Percentiles rank a stretch among this genome's conserved stretches.
phyloP scores from a whole-genome alignment of 768 basidiomycete genomes.

The Porpolomopsis calyptriformis region DNA sequence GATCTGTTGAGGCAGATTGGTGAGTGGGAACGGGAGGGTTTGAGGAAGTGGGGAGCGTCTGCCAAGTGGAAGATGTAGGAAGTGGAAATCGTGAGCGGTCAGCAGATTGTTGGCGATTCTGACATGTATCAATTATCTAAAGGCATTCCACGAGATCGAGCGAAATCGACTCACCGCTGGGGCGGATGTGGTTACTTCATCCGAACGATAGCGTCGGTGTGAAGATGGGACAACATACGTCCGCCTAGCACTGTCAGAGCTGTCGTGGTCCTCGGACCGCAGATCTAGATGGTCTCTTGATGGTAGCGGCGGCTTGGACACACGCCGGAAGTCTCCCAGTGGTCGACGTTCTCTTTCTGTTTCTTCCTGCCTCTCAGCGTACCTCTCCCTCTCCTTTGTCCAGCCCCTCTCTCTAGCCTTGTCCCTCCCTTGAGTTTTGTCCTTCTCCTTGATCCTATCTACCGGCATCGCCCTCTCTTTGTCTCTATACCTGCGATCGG shows the following conservation, averaged over 20 bases:
- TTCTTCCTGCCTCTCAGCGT: conserved; percentile 15
- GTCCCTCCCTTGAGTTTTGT: conserved; percentile 12
- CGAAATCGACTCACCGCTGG: conserved; percentile 5
- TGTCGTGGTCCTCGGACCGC: conserved; percentile 22
- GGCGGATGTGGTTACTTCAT: conserved; percentile 22
- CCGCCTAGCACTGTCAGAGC: conserved; percentile 23
- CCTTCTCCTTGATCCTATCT: conserved; percentile 14
- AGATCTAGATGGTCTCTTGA: conserved; percentile 12
- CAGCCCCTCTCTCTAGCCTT: conserved; percentile 10
- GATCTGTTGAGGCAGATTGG: neutral
- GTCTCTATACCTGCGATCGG: conserved; percentile 15
- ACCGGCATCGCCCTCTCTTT: conserved; percentile 15
- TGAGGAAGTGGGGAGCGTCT: neutral
- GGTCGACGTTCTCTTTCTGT: conserved; percentile 13
- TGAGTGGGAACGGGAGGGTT: neutral
- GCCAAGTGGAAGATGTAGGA: neutral
- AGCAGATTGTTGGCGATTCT: neutral
- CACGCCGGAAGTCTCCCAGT: conserved; percentile 13
- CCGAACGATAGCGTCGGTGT: conserved; percentile 27
- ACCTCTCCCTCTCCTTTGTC: conserved; percentile 21
- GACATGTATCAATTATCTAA: neutral
- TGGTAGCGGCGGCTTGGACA: conserved; percentile 11
- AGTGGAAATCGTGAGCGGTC: neutral
- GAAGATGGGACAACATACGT: conserved; percentile 10
- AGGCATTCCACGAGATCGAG: conserved; percentile 1